Percentiles rank a stretch among this genome's conserved stretches.
Evolutionary conservation across 768 basidiomycete genomes (phyloP).

Genomic region (Rhodotorula toruloides): DNA sequence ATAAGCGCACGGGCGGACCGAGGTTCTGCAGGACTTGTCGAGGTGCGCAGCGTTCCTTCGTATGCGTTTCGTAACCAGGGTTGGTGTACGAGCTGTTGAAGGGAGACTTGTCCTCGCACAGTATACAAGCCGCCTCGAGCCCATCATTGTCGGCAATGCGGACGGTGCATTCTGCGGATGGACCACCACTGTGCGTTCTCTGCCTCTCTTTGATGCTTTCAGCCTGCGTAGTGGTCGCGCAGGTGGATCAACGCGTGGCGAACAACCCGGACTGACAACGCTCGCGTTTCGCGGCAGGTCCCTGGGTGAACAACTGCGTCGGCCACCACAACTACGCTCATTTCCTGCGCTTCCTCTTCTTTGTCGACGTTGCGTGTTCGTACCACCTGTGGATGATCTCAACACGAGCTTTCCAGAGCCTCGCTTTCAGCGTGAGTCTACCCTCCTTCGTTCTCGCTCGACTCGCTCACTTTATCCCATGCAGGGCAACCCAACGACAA

Average conservation of each 20-base stretch:
- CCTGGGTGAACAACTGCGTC: slow-evolving; percentile 88
- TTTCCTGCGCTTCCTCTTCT: slow-evolving; percentile 81
- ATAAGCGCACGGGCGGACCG: slow-evolving; percentile 74
- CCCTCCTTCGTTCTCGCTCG: not conserved
- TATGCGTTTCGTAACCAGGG: no score
- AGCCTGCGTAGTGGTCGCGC: no score
- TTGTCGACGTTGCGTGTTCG: slow-evolving; percentile 77
- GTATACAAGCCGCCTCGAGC: slow-evolving; percentile 48
- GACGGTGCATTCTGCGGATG: slow-evolving; percentile 80
- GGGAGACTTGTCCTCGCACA: no score
- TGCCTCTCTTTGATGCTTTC: slow-evolving; percentile 26
- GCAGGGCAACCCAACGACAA: slow-evolving; percentile 63
- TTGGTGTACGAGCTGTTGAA: no score
- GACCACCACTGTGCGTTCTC: slow-evolving; percentile 51
- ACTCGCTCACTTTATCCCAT: not conserved
- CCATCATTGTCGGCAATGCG: slow-evolving; percentile 88
- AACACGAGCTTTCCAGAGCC: slow-evolving; percentile 39
- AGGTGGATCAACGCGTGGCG: no score
- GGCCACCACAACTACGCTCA: slow-evolving; percentile 81
- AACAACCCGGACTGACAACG: not conserved
- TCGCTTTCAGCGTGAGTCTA: slow-evolving; percentile 11
- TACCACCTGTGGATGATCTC: slow-evolving; percentile 85
- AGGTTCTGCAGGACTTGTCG: slow-evolving; percentile 82
- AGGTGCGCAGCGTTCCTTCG: slow-evolving; percentile 75
- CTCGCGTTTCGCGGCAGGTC: not conserved